These are phyloP conservation scores for Cairneyella variabilis DNA, from an alignment of 495 filamentous ascomycete species.

Conservation along the genomic window DNA sequence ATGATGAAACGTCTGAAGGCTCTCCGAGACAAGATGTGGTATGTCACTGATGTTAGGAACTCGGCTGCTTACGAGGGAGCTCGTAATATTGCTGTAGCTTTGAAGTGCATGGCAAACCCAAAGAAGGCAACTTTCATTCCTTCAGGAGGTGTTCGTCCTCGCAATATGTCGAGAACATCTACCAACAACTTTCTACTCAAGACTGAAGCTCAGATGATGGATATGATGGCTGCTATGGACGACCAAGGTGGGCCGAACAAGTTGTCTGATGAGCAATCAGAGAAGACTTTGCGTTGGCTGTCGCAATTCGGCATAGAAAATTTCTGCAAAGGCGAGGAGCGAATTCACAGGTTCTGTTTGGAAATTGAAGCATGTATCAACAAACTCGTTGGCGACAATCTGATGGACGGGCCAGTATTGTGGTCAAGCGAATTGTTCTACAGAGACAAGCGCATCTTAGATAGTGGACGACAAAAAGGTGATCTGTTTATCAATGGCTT, in stretches of 20 bases:
- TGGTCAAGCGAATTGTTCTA: constrained; percentile 90
- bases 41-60: constrained; percentile 91
- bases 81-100: constrained; percentile 75
- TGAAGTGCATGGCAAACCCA: constrained; percentile 85
- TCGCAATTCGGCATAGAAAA: constrained; percentile 80
- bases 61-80: constrained; percentile 89
- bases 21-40: constrained; percentile 96
- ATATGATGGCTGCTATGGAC: constrained; percentile 75
- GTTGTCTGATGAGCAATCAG: constrained; percentile 91
- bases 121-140: constrained; percentile 39
- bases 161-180: constrained; percentile 47
- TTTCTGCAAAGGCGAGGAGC: constrained; percentile 92
- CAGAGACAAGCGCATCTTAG: constrained; percentile 71
- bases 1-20: constrained; percentile 66
- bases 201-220: constrained; percentile 82
- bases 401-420: constrained; percentile 82
- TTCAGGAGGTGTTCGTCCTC: constrained; percentile 23
- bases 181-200: constrained; percentile 70
- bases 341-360: constrained; percentile 90
- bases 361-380: constrained; percentile 85
- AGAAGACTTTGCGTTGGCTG: constrained; percentile 82
- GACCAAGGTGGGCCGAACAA: constrained; percentile 92
- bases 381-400: constrained; percentile 81
- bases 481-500: constrained; percentile 46
- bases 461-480: constrained; percentile 57